These are phyloP conservation scores for Guadua angustifolia DNA, from an alignment of 176 grass and related monocot species.

Conservation along the genomic window DNA sequence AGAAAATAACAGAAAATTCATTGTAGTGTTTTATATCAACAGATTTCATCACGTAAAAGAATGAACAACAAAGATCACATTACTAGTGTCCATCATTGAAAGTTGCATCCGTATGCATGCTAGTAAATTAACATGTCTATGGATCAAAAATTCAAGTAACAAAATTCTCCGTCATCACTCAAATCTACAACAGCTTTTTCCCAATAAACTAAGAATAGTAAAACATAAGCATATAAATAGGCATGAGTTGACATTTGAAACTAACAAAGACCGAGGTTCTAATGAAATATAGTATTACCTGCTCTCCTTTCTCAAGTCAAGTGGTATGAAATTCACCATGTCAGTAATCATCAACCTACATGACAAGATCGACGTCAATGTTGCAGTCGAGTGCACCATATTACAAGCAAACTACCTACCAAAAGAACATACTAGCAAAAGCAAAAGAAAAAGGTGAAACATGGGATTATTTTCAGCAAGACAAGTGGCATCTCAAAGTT, in stretches of 20 bases:
- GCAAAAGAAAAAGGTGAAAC: background rate
- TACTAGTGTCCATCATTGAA: background rate
- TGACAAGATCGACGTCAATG: slow-evolving; percentile 32
- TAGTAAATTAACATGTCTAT: background rate
- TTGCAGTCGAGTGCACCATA: background rate
- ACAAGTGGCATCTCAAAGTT: background rate
- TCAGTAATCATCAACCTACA: slow-evolving; percentile 86
- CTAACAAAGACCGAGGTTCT: slow-evolving; percentile 12
- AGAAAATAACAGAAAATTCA: no score
- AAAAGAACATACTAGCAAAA: background rate
- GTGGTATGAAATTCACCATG: slow-evolving; percentile 90
- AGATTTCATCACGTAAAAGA: background rate
- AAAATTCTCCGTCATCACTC: background rate
- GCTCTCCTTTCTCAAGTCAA: slow-evolving; percentile 83
- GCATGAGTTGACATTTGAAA: background rate
- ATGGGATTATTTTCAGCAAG: background rate
- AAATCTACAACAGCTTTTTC: background rate
- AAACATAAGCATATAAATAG: background rate
- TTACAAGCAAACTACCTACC: background rate
- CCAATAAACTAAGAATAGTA: background rate
- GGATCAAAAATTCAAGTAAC: background rate
- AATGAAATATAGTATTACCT: slow-evolving; percentile 52
- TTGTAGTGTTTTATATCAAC: no score
- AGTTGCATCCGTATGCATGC: background rate
- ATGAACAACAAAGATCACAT: background rate